Evolutionary conservation across 1,139 yeast genomes (phyloP).

Genomic region (Saccharomyces hybrid): DNA sequence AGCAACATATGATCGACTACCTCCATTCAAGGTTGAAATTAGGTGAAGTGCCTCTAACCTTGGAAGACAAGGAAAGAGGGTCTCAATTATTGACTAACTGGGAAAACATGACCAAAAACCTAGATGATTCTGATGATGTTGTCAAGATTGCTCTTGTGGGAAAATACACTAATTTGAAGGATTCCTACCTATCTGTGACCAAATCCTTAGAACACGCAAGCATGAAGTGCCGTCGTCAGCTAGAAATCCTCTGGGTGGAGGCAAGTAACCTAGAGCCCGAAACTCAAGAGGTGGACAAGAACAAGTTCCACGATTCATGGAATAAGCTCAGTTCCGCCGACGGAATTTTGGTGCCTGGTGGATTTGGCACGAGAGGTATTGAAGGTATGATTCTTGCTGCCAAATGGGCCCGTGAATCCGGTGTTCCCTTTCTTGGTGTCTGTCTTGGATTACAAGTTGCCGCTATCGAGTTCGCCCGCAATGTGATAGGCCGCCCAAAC

Average conservation of each 20-base stretch:
- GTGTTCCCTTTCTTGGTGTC: conserved; percentile 90
- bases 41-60: conserved; percentile 35
- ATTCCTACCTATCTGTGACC: conserved; percentile 88
- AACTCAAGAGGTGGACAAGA: conserved; percentile 54
- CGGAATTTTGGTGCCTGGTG: conserved; percentile 97
- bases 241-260: conserved; percentile 93
- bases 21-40: conserved; percentile 63
- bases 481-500: conserved; percentile 58
- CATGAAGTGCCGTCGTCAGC: conserved; percentile 75
- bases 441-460: conserved; percentile 98
- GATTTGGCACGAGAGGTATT: conserved; percentile 94
- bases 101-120: conserved; percentile 67
- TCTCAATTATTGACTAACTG: conserved; percentile 64
- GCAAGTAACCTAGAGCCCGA: conserved; percentile 81
- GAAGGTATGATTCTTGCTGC: conserved; percentile 98
- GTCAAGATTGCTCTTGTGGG: conserved; percentile 96
- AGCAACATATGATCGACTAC: conserved; percentile 77
- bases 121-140: conserved; percentile 75
- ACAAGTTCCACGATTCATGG: conserved; percentile 92
- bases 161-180: conserved; percentile 91
- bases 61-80: conserved; percentile 57
- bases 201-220: conserved; percentile 93
- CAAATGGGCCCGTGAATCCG: conserved; percentile 92
- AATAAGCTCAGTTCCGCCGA: conserved; percentile 88
- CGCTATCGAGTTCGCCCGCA: conserved; percentile 86